Evolutionary conservation across 1,139 yeast genomes (phyloP).

Genomic region (Saccharomyces hybrid): DNA sequence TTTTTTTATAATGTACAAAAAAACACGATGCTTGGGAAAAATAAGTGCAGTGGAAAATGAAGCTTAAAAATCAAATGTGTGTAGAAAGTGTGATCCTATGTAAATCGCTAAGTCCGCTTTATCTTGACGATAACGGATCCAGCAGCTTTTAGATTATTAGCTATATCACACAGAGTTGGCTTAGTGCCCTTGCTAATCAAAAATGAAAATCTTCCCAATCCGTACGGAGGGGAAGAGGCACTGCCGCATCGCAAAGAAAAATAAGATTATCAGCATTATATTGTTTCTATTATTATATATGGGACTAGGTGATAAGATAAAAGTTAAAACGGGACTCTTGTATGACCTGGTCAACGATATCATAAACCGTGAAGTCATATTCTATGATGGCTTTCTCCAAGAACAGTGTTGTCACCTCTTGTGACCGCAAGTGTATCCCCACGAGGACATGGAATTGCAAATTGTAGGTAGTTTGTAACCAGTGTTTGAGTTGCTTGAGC

Average conservation of each 20-base stretch:
- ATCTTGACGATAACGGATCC: not conserved
- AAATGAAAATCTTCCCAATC: slow-evolving; percentile 10
- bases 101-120: not conserved
- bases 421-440: slow-evolving; percentile 30
- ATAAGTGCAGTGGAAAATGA: not conserved
- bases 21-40: not conserved
- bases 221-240: slow-evolving; percentile 11
- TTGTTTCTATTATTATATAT: slow-evolving; percentile 7
- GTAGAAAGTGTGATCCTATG: not conserved
- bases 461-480: slow-evolving; percentile 4
- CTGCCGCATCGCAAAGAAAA: slow-evolving; percentile 4
- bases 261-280: not conserved
- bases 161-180: not conserved
- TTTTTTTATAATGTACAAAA: slow-evolving; percentile 1
- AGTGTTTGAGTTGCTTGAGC: slow-evolving; percentile 11
- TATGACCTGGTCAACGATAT: slow-evolving; percentile 12
- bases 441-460: slow-evolving; percentile 14
- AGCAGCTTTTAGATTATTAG: not conserved
- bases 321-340: slow-evolving; percentile 20
- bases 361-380: slow-evolving; percentile 14
- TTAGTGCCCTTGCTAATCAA: not conserved
- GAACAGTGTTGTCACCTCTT: slow-evolving; percentile 24
- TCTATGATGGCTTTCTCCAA: slow-evolving; percentile 25
- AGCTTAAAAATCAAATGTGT: not conserved
- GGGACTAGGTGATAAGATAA: slow-evolving; percentile 9